Conservation (phyloP, 352 stramenopile species). For the Elongisporangium undulatum region DNA sequence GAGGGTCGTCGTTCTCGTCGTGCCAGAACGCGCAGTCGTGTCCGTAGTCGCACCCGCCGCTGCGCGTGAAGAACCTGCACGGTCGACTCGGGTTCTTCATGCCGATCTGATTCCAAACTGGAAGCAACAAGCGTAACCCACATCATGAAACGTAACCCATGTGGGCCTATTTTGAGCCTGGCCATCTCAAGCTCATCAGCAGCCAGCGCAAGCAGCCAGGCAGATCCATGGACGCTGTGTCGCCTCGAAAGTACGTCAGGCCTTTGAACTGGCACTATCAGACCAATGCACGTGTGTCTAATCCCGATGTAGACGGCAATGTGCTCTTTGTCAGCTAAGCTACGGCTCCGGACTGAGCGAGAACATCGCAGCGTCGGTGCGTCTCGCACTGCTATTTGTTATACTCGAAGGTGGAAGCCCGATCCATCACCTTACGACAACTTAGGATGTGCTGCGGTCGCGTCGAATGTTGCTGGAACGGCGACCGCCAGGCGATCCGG, state of each 20-base stretch:
- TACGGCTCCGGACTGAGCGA: conserved; percentile 5
- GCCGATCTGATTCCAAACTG: not conserved
- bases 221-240: not conserved
- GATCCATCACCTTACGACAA: not conserved
- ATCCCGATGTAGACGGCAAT: not conserved
- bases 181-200: too few relatives aligned
- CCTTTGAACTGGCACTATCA: not conserved
- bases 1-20: not conserved
- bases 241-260: not conserved
- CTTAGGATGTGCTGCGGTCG: conserved; percentile 6
- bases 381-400: not conserved
- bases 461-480: conserved; percentile 8
- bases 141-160: not conserved
- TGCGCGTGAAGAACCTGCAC: not conserved
- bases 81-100: not conserved
- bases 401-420: too few relatives aligned
- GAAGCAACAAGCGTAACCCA: not conserved
- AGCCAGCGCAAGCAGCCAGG: too few relatives aligned
- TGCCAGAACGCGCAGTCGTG: not conserved
- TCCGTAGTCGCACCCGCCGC: not conserved
- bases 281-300: not conserved
- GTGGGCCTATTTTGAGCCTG: not conserved
- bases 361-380: conserved; percentile 5
- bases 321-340: conserved; percentile 5
- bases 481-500: conserved; percentile 1